phyloP scores from a whole-genome alignment of 2,329 filamentous ascomycete species.

The Aspergillus sergii region DNA sequence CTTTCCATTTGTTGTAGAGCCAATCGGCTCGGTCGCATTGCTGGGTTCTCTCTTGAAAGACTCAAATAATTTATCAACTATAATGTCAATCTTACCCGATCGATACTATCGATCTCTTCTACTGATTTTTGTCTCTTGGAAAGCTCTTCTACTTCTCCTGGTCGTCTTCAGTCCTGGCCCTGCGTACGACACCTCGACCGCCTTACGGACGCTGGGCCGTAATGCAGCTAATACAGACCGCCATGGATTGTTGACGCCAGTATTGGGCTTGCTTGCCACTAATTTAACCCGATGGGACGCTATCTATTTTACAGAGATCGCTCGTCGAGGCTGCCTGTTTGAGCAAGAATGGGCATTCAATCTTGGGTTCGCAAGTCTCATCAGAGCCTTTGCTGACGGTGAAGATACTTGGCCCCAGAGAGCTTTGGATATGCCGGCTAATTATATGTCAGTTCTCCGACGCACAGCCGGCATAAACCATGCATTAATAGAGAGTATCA shows the following conservation, averaged over 20 bases:
- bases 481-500: background rate
- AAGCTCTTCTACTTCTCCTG: conserved; percentile 6
- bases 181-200: conserved; percentile 14
- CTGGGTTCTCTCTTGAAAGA: background rate
- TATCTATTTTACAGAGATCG: conserved; percentile 11
- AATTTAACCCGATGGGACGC: conserved; percentile 13
- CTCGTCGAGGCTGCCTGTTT: conserved; percentile 9
- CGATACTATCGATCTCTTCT: conserved; percentile 4
- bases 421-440: background rate
- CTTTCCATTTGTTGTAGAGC: background rate
- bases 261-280: background rate
- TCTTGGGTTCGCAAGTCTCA: background rate
- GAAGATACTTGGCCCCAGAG: background rate
- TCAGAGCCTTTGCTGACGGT: conserved; percentile 2
- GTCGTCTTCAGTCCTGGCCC: conserved; percentile 6
- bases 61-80: background rate
- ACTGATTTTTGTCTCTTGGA: conserved; percentile 2
- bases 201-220: background rate
- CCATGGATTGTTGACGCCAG: background rate
- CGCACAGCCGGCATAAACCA: background rate
- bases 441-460: background rate
- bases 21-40: background rate
- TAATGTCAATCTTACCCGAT: background rate
- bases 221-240: background rate
- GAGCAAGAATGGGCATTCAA: conserved; percentile 18